Evolutionary conservation across 2,329 filamentous ascomycete genomes (phyloP), one percentile per base, ranked within the genome.

Genomic region (Sporothrix brasiliensis): DNA sequence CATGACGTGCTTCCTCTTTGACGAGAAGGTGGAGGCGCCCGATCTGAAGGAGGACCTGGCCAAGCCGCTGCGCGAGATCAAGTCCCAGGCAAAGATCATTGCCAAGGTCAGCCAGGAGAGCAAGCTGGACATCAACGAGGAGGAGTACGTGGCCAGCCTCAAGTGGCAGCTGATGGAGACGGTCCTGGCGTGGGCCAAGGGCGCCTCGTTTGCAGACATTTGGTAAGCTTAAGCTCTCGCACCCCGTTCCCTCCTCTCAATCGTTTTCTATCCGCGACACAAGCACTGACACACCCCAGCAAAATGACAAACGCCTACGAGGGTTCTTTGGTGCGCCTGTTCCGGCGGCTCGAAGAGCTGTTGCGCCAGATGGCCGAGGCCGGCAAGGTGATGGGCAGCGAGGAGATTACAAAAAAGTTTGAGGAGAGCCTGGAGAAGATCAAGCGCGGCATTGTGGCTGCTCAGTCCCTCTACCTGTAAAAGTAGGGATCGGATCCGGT

Each of bases 281-380:
- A 68, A 7, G 7, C n/a, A 61, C 69, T 74, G 70, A 73, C 72
- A 73, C 72, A 4, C 67, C n/a, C n/a, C 74, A 77, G 94, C 82
- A 97, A 97, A 92, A 97, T 99, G 94, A 98, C 95, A 39, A 94
- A 97, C 76, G 92, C 94, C 39, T 99, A 97, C 80, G 95, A 99
- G 83, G 95, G 95, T 72, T 97, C 93, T 71, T 84, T 99, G 72
- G 98, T 99, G 76, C 93, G 95, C 65, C 89, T 97, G 52, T 99
- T 99, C 88, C 91, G 95, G 69, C 92, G 95, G 24, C 85, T 99
- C 44, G 95, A 99, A 81, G 95, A 99, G 81, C 85, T 97, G 71
- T 84, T 99, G 49, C 88, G 95, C 74, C 95, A 99, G 80, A 97
- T 98, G 87, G 94, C 91, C 19, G 92, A 98, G 81, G 95, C 94